Base-by-base conservation (phyloP, 345 rosid genomes). In the Dipteronia dyeriana region DNA sequence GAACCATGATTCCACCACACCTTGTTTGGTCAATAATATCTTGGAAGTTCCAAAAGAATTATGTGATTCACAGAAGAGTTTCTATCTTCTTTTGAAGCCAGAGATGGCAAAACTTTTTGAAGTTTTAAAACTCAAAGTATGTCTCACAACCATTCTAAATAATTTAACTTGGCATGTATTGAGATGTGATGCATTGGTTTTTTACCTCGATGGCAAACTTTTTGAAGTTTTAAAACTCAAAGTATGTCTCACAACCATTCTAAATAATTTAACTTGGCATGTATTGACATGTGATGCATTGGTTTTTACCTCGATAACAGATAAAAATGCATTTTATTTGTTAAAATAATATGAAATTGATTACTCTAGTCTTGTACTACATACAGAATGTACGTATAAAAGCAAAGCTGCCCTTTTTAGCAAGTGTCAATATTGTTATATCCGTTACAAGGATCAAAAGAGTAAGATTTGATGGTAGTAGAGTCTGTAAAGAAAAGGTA, bases 31-130 rank as follows among this genome's bases (percentile, higher is more conserved):
- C 25, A 25, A 75, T 77, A 76, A 66, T 71, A 78, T 79, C 68
- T 64, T 82, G 54, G 77, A 80, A 83, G 69, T 69, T 70, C 84
- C 85, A 66, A 73, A 79, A 80, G 81, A 79, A 71, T 66, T 82
- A 76, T 76, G n/a, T 43, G 88, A 87, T 73, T 89, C 85, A 29
- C 97, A 90, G 84, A 87, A 83, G 80, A 82, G 78, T 85, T 93
- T 96, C 54, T 88, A 87, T 83, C 82, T 80, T 78, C 75, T 73
- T 76, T 84, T 92, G 83, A 89, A 87, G 90, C 91, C 85, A 57
- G 86, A 85, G 74, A 84, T 91, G 45, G 84, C 86, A 71, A 87
- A 83, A 82, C 97, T 96, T 75, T 83, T 91, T 84, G 84, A 87
- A 84, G 82, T 86, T 77, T 80, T 93, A 67, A 80, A 76, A 68